Conservation (phyloP, 2,329 filamentous ascomycete species). For the Aureobasidium uvarum region DNA sequence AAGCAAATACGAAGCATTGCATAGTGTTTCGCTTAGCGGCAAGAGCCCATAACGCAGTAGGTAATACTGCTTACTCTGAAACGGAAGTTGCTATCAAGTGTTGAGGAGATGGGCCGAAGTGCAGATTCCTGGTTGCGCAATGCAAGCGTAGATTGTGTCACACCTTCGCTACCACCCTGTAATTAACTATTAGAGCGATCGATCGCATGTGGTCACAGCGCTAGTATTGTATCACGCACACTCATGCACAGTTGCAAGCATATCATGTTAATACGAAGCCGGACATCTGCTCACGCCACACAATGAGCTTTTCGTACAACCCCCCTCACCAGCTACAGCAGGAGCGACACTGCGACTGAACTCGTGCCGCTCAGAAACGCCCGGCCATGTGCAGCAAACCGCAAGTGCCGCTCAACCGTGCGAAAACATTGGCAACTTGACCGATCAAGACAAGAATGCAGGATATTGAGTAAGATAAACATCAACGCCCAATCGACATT, state of each 20-base stretch:
- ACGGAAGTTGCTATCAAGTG: too few species aligned
- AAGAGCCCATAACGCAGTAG: too few species aligned
- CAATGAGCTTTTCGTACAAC: not conserved
- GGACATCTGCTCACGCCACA: not conserved
- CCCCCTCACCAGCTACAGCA: not conserved
- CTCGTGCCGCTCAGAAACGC: not conserved
- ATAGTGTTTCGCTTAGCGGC: not conserved
- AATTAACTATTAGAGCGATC: too few species aligned
- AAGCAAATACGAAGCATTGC: too few species aligned
- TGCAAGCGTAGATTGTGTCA: not conserved
- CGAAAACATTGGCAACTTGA: not conserved
- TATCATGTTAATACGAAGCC: not conserved
- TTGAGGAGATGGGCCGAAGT: not conserved
- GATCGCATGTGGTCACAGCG: not conserved
- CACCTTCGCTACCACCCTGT: not conserved
- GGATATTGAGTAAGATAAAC: not conserved
- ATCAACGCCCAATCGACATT: not conserved
- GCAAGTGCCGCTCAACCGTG: not conserved
- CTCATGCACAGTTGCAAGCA: not conserved
- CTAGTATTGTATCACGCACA: not conserved
- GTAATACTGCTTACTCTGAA: not conserved
- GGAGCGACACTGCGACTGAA: not conserved
- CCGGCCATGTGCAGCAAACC: not conserved
- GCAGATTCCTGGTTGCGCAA: slow-evolving; percentile 3
- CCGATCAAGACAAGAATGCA: not conserved